Evolutionary conservation across 1,284 basidiomycete genomes (phyloP).

Genomic region (Laetiporus sulphureus): DNA sequence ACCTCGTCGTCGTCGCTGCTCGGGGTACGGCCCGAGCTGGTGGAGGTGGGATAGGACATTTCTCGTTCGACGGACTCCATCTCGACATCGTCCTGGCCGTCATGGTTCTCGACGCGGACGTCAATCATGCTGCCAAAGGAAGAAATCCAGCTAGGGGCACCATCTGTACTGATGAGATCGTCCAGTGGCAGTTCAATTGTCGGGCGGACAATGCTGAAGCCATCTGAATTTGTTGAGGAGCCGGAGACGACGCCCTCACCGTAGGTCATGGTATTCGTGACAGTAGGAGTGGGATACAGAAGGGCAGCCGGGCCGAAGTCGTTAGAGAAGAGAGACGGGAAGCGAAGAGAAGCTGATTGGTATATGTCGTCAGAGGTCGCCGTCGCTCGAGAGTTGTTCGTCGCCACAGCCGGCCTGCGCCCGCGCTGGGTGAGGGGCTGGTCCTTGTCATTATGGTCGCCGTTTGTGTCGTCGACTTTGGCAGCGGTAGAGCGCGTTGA

Average conservation of each 20-base stretch:
- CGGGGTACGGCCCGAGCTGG: conserved; percentile 21
- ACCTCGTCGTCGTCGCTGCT: conserved; percentile 23
- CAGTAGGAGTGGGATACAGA: conserved; percentile 56
- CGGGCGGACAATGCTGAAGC: conserved; percentile 64
- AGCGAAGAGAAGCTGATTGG: conserved; percentile 36
- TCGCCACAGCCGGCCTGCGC: conserved; percentile 27
- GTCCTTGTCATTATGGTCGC: conserved; percentile 22
- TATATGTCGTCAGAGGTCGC: conserved; percentile 19
- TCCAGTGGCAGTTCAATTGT: conserved; percentile 78
- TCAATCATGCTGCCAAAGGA: conserved; percentile 17
- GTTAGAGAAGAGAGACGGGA: conserved; percentile 63
- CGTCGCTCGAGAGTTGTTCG: conserved; percentile 11
- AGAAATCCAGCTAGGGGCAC: conserved; percentile 29
- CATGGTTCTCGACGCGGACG: conserved; percentile 15
- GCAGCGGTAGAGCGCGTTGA: conserved; percentile 27
- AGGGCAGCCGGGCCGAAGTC: conserved; percentile 74
- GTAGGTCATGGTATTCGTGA: conserved; percentile 63
- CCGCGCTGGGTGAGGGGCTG: conserved; percentile 33
- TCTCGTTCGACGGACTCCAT: conserved; percentile 22
- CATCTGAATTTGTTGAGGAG: conserved; percentile 30
- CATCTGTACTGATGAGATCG: conserved; percentile 52
- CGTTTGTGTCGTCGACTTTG: conserved; percentile 15
- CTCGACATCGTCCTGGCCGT: conserved; percentile 26
- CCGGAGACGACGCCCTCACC: conserved; percentile 58
- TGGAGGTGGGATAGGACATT: conserved; percentile 25